These are phyloP conservation scores for Pleurotus djamor DNA, from an alignment of 768 basidiomycete genomes.

Conservation along the genomic window DNA sequence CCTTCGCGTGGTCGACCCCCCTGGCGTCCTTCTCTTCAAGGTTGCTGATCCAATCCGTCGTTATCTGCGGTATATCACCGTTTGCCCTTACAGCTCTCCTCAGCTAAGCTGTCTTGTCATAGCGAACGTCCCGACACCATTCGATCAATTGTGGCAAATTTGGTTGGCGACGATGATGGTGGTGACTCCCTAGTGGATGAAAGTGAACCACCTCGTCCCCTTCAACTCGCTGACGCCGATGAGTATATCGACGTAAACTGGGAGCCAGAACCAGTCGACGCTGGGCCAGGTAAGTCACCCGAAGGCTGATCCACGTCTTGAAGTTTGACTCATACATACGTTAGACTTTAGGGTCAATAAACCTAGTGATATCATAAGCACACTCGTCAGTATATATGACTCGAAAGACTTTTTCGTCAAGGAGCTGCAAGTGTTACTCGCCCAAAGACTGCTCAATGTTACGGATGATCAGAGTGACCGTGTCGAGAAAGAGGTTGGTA, in stretches of 20 bases:
- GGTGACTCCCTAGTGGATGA: conserved; percentile 84
- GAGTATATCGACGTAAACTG: conserved; percentile 91
- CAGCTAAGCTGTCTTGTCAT: neutral
- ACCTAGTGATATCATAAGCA: conserved; percentile 91
- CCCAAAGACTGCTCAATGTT: conserved; percentile 79
- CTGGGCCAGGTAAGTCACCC: conserved; percentile 73
- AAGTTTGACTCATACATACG: neutral
- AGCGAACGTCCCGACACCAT: conserved; percentile 93
- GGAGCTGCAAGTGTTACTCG: conserved; percentile 90
- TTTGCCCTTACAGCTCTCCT: neutral
- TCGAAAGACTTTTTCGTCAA: conserved; percentile 96
- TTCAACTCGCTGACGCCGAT: conserved; percentile 75
- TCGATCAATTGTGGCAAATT: conserved; percentile 85
- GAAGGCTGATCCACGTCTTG: neutral
- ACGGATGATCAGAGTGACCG: conserved; percentile 78
- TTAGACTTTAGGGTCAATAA: conserved; percentile 93
- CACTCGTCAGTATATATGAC: conserved; percentile 96
- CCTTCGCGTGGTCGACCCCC: conserved; percentile 87
- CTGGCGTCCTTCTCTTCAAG: conserved; percentile 88
- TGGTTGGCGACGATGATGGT: conserved; percentile 84
- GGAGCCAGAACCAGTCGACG: conserved; percentile 96
- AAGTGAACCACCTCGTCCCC: conserved; percentile 73
- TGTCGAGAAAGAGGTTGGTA: conserved; percentile 64
- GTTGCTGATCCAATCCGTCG: conserved; percentile 90
- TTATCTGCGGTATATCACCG: conserved; percentile 70